Conservation (phyloP, 2,329 filamentous ascomycete genomes). For the Thielaviopsis euricoi region DNA sequence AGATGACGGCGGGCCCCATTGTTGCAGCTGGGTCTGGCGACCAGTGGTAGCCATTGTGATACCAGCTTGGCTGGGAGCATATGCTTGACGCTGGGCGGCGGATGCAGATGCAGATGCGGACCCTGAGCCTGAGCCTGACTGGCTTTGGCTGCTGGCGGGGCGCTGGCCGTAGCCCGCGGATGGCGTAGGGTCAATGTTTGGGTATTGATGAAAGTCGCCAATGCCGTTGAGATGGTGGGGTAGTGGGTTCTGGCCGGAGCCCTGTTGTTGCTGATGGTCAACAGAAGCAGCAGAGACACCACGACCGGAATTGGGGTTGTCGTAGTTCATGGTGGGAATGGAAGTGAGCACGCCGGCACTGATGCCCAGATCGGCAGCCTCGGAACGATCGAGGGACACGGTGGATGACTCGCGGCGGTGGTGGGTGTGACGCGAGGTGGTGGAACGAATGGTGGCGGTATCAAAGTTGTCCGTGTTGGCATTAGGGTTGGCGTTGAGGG, state of each 20-base stretch:
- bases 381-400: slow-evolving; percentile 52
- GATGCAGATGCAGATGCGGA: neutral
- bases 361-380: slow-evolving; percentile 47
- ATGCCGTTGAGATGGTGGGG: slow-evolving; percentile 73
- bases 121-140: slow-evolving; percentile 19
- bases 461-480: slow-evolving; percentile 32
- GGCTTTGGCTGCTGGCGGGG: slow-evolving; percentile 27
- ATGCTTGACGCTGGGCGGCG: neutral
- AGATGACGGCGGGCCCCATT: slow-evolving; percentile 43
- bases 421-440: slow-evolving; percentile 19
- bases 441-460: slow-evolving; percentile 10
- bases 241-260: slow-evolving; percentile 50
- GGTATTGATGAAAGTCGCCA: slow-evolving; percentile 82
- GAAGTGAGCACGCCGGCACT: slow-evolving; percentile 73
- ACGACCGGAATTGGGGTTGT: slow-evolving; percentile 48
- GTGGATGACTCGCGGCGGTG: slow-evolving; percentile 59
- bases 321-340: slow-evolving; percentile 53
- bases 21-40: slow-evolving; percentile 58
- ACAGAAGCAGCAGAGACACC: slow-evolving; percentile 47
- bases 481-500: slow-evolving; percentile 47
- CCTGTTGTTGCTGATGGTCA: slow-evolving; percentile 47
- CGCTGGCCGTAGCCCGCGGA: slow-evolving; percentile 20
- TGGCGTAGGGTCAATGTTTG: slow-evolving; percentile 45
- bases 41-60: slow-evolving; percentile 57
- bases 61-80: slow-evolving; percentile 39